Evolutionary conservation across 2,329 filamentous ascomycete species (phyloP).

Genomic region (Fusarium sp.): DNA sequence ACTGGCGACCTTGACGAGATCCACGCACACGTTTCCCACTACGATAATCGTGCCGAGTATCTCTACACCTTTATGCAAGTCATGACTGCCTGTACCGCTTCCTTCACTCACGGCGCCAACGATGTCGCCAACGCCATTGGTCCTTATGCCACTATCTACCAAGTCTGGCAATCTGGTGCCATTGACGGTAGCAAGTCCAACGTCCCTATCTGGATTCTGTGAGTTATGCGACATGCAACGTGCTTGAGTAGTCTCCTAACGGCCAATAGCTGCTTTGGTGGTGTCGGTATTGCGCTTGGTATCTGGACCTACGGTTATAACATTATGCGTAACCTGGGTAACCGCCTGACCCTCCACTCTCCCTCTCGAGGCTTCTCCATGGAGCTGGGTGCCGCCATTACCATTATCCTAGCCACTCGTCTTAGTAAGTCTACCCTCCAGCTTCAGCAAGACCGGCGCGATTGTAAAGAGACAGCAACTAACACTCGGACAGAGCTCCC

Average conservation of each 20-base stretch:
- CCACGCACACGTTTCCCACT: slow-evolving; percentile 72
- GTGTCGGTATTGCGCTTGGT: slow-evolving; percentile 68
- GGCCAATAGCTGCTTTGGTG: slow-evolving; percentile 60
- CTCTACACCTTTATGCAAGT: slow-evolving; percentile 74
- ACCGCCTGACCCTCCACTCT: slow-evolving; percentile 74
- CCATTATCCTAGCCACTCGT: slow-evolving; percentile 75
- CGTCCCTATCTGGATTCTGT: slow-evolving; percentile 74
- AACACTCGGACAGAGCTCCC: slow-evolving; percentile 63
- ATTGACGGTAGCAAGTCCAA: slow-evolving; percentile 61
- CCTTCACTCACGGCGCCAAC: slow-evolving; percentile 78
- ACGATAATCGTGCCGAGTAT: slow-evolving; percentile 71
- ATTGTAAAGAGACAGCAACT: background rate
- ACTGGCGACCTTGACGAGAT: slow-evolving; percentile 68
- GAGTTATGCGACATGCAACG: background rate
- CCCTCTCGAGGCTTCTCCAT: slow-evolving; percentile 73
- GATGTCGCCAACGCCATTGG: slow-evolving; percentile 76
- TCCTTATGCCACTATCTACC: slow-evolving; percentile 75
- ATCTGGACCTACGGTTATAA: slow-evolving; percentile 77
- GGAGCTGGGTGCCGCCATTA: slow-evolving; percentile 73
- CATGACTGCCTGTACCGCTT: slow-evolving; percentile 74
- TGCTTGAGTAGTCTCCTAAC: background rate
- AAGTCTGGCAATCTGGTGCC: slow-evolving; percentile 68
- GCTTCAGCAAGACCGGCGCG: no score
- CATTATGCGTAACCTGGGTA: slow-evolving; percentile 76
- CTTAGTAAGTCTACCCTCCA: slow-evolving; percentile 58